Base-by-base conservation (phyloP, 163 green algal species). In the Coccomyxa subellipsoidea region DNA sequence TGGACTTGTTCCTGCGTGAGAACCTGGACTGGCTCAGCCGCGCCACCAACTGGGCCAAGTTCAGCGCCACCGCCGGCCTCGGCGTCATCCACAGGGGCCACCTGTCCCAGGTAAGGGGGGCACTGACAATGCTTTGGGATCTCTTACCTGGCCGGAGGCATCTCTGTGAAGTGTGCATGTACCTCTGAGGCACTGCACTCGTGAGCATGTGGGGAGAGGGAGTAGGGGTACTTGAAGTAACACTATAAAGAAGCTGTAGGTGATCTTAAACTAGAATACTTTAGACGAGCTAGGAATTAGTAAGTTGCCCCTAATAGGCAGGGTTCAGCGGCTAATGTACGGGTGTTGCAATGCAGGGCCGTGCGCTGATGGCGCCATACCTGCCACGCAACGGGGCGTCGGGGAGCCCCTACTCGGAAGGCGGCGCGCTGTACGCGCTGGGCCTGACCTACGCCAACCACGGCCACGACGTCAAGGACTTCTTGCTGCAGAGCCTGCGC, bases 31-130 rank as follows among this genome's bases (percentile, higher is more conserved):
- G 97, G 97, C 92, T 99, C 81, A 90, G 86, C 27, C 92, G 93
- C 69, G 95, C 97, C 12, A 99, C 97, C 82, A 99, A 99, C 93
- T 99, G 97, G 97, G 94, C 96, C 82, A 99, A 99, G 89, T 99
- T 99, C 89, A 93, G 85, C 38, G 97, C 97, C n/a, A 99, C 97
- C 9, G 97, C 97, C 70, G 96, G 95, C 0, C 92, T 99, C 38
- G 97, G 97, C 4, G 95, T 98, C 54, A 99, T 99, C 83, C 97
- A 99, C 90, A 82, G 93, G 54, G 96, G 96, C 36, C 95, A 98
- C 87, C 87, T 99, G 76, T 72, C 89, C 69, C 90, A 96, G 83
- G 93, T 86, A 10, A 37, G 29, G n/a, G n/a, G n/a, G n/a, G n/a
- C n/a, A n/a, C n/a, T n/a, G n/a, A n/a, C n/a, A n/a, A 29, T 29